Base-by-base conservation (phyloP, 495 filamentous ascomycete genomes). In the Penicillium roqueforti region DNA sequence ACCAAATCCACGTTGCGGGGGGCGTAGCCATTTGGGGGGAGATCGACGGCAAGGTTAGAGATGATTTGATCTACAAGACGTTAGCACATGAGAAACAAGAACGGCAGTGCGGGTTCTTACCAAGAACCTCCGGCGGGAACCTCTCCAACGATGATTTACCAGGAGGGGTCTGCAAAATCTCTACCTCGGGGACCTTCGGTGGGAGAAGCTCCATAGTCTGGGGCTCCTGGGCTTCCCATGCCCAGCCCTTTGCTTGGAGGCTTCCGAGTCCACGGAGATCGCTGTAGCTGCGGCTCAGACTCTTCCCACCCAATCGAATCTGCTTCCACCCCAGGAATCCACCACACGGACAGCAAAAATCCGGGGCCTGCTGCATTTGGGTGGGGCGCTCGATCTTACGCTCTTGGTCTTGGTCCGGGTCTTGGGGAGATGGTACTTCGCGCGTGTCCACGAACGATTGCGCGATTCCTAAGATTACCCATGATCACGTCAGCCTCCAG, bases 1-100 rank as follows among this genome's bases (percentile, higher is more conserved):
- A 92, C 84, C 47, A 93, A 74, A 65, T 95, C 90, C 45, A 88
- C 80, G 69, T 95, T 95, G 32, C 90, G 84, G 26, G 87, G 81
- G 2, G 85, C 80, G 56, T 90, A 82, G 36, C 86, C 87, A 70
- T 90, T 87, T 47, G 88, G 85, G 9, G 88, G 89, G 19, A 89
- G 71, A 64, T 92, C 89, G 41, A 90, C 65, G 11, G 84, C 85
- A 26, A 95, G 76, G 40, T 86, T 77, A 34, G 84, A 85, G 58
- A 93, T 88, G 58, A 93, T 88, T 70, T 86, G 76, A 53, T 84
- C 89, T 91, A 58, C 9, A 50, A 44, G 31, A 71, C 50, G 43
- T 51, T 45, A 55, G 55, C 60, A 31, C 41, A 53, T 23, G 10
- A 31, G 41, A 53, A 53, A 52, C 37, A 40, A 51, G 37, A 26